A percentile compares a stretch with the other conserved stretches of the same genome.
These are phyloP conservation scores for Chalciporus piperatus DNA, from an alignment of 768 basidiomycete genomes.

Conservation along the genomic window DNA sequence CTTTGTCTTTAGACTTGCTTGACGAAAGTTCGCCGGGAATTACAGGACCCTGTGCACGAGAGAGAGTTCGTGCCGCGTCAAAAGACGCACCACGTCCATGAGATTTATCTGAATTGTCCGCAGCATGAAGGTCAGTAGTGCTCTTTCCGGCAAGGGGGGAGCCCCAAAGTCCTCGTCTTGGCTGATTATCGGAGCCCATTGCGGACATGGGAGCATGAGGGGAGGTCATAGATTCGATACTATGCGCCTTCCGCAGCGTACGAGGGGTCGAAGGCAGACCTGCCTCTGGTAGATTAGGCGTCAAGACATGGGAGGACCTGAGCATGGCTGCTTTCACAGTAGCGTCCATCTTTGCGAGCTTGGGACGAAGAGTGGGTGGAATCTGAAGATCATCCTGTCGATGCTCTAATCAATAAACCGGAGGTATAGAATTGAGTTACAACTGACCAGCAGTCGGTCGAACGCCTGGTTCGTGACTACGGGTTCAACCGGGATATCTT, in stretches of 20 bases:
- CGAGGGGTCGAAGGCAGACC: slow-evolving; percentile 45
- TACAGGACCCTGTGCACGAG: slow-evolving; percentile 50
- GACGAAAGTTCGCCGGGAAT: slow-evolving; percentile 36
- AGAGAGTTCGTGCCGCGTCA: slow-evolving; percentile 51
- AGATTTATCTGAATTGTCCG: slow-evolving; percentile 29
- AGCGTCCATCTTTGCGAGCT: slow-evolving; percentile 76
- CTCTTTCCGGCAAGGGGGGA: slow-evolving; percentile 31
- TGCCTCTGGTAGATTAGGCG: slow-evolving; percentile 34
- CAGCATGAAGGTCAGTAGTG: slow-evolving; percentile 26
- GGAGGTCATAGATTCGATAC: slow-evolving; percentile 67
- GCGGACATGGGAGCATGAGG: slow-evolving; percentile 41
- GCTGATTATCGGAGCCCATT: slow-evolving; percentile 35
- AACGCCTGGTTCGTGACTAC: slow-evolving; percentile 66
- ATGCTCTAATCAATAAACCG: neutral
- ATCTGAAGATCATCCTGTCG: slow-evolving; percentile 86
- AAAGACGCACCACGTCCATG: slow-evolving; percentile 64
- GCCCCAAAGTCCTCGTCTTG: slow-evolving; percentile 23
- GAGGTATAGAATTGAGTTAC: neutral
- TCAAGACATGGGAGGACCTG: slow-evolving; percentile 73
- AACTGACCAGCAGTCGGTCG: slow-evolving; percentile 72
- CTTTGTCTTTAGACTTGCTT: slow-evolving; percentile 51
- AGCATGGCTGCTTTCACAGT: slow-evolving; percentile 91
- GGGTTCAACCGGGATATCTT: slow-evolving; percentile 34
- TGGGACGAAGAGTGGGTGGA: slow-evolving; percentile 70
- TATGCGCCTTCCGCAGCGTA: slow-evolving; percentile 64